Percentiles rank a stretch among this genome's conserved stretches.
phyloP scores from a whole-genome alignment of 495 filamentous ascomycete genomes.

The Penicillium dipodomyicola region DNA sequence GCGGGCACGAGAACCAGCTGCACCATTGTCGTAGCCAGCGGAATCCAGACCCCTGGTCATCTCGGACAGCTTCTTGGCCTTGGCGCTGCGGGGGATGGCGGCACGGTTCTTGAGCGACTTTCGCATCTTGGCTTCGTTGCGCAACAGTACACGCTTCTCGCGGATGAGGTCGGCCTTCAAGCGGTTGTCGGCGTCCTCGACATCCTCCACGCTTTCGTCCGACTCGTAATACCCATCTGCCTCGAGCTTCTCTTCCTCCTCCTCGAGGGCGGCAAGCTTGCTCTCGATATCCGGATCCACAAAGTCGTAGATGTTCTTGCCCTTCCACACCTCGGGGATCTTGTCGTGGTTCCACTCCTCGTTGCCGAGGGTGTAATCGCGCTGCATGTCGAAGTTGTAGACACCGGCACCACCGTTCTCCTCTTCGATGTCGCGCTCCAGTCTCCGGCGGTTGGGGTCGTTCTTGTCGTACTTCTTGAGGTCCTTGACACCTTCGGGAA shows the following conservation, averaged over 20 bases:
- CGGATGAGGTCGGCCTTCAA: constrained; percentile 93
- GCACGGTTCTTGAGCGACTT: constrained; percentile 96
- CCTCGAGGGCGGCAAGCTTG: constrained; percentile 86
- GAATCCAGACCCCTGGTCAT: constrained; percentile 81
- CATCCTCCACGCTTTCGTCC: constrained; percentile 68
- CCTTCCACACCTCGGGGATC: constrained; percentile 87
- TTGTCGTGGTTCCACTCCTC: constrained; percentile 94
- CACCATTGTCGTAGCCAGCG: constrained; percentile 77
- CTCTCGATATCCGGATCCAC: constrained; percentile 94
- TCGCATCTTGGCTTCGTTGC: constrained; percentile 86
- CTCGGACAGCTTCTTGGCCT: constrained; percentile 72
- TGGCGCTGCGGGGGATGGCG: constrained; percentile 74
- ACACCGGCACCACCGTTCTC: constrained; percentile 94
- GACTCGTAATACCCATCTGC: constrained; percentile 78
- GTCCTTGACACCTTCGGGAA: constrained; percentile 78
- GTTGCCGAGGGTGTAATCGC: constrained; percentile 79
- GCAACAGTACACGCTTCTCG: constrained; percentile 82
- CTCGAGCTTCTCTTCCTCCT: constrained; percentile 89
- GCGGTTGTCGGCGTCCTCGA: constrained; percentile 78
- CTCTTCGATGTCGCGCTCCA: constrained; percentile 86
- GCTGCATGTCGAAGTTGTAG: constrained; percentile 86
- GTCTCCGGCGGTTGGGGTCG: constrained; percentile 72
- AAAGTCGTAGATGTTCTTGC: constrained; percentile 95
- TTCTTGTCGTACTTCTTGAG: constrained; percentile 85
- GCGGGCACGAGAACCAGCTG: constrained; percentile 69